Base-by-base conservation (phyloP, 805 yeast genomes). In the Pichia deserticola region DNA sequence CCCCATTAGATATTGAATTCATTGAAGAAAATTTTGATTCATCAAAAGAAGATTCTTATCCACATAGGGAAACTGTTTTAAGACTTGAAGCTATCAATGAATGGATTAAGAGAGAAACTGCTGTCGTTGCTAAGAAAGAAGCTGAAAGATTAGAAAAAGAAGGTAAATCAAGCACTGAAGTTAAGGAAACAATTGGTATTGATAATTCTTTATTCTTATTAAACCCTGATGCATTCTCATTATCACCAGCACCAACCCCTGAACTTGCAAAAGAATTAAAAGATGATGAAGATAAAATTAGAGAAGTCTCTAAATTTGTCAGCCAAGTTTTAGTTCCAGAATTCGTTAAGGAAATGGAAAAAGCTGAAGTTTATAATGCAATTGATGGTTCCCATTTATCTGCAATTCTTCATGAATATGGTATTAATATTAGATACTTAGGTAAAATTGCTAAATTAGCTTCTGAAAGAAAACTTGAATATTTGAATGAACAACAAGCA, bases 31-130 rank as follows among this genome's bases (percentile, higher is more conserved):
- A 81, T 62, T 78, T 56, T 56, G 75, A 73, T 54, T 65, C 68
- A 13, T 69, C 65, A 3, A 54, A 64, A 6, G 74, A 65, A n/a
- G 64, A 66, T n/a, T 73, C 79, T 10, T 90, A 89, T 63, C 96
- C 97, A 15, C 97, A 89, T 62, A 78, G 79, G 55, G 87, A 89
- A 67, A 74, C 86, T 12, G 77, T 86, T 29, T 61, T 92, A 42
- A 82, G 98, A 69, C 82, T 81, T 55, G 98, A 92, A 69, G 93
- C 96, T 15, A 80, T 92, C 44, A 92, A 83, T 57, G 87, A 82
- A 58, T 92, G 96, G 97, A 88, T 93, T 84, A 78, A 78, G 61
- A 67, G 79, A 51, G 79, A 83, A 61, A 76, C 85, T 3, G 77
- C 85, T 13, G 72, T 70, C 25, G 71, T 72, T 43, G 64, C 81